Base-by-base conservation (phyloP, 352 stramenopile genomes). In the Phytophthora brassicae region DNA sequence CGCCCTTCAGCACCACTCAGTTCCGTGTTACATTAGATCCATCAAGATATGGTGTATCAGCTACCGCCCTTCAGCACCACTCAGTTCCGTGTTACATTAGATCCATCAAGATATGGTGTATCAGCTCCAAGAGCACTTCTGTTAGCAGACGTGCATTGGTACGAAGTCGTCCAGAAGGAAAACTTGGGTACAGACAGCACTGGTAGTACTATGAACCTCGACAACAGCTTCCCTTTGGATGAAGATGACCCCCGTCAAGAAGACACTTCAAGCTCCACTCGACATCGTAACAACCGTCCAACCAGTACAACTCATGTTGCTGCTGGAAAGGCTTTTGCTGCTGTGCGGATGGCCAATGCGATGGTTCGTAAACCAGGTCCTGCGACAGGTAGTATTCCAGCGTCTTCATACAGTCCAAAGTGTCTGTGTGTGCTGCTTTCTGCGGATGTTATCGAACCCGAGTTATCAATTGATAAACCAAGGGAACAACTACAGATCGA, bases 321-420 rank as follows among this genome's bases (percentile, higher is more conserved):
- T 36, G 77, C 81, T 7, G 85, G 85, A 17, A 94, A 92, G 47
- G 85, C 85, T 0, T 77, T 94, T 36, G 60, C 81, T 31, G 85
- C 79, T 12, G 85, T 94, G 12, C 81, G 85, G 2, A 58, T 84
- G 24, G 81, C 76, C 35, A 94, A 92, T 60, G 71, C 77, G 13
- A 56, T 89, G 11, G 26, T 56, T 49, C 74, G 77, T n/a, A 68
- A 67, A 11, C 36, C 20, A 29, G 33, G 47, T 24, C 35, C 19
- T 14, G 17, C n/a, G 39, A 50, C 31, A 23, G 29, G 13, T 23
- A 61, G 35, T 29, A 52, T 26, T 41, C 44, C 53, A 20, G 64
- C 59, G n/a, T 68, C 66, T 2, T 69, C 66, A 0, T 48, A 57
- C 41, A 81, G 56, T 22, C 16, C 70, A 4, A 85, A 84, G 46